phyloP scores from a whole-genome alignment of 805 yeast species.

The Starmerella sirachaensis region DNA sequence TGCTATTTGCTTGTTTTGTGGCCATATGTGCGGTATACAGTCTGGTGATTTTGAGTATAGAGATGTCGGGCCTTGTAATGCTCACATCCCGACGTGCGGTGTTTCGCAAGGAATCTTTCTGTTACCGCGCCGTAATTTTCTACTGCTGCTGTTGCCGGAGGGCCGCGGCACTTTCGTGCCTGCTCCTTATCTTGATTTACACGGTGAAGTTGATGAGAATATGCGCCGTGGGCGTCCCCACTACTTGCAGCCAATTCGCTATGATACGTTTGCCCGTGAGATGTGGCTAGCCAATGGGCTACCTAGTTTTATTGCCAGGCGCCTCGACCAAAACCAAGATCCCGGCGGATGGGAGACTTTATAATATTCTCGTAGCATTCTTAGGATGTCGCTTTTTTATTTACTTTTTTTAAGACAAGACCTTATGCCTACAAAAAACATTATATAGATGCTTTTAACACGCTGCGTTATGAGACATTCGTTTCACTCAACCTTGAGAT shows the following conservation, averaged over 20 bases:
- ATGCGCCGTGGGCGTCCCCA: slow-evolving; percentile 60
- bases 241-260: slow-evolving; percentile 47
- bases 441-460: not conserved
- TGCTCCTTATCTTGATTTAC: slow-evolving; percentile 74
- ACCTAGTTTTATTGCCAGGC: slow-evolving; percentile 64
- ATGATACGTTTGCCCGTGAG: slow-evolving; percentile 50
- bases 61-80: slow-evolving; percentile 63
- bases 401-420: not conserved
- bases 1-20: slow-evolving; percentile 79
- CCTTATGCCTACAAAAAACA: not conserved
- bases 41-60: slow-evolving; percentile 30
- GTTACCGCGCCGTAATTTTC: slow-evolving; percentile 54
- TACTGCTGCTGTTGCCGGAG: slow-evolving; percentile 47
- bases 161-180: slow-evolving; percentile 74
- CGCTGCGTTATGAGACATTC: not conserved
- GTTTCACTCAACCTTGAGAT: slow-evolving; percentile 6
- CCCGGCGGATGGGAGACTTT: slow-evolving; percentile 94
- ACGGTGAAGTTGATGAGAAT: slow-evolving; percentile 75
- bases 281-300: slow-evolving; percentile 73
- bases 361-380: slow-evolving; percentile 23
- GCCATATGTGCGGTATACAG: slow-evolving; percentile 55
- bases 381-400: no score
- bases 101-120: slow-evolving; percentile 59
- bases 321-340: slow-evolving; percentile 66
- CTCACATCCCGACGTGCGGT: slow-evolving; percentile 50